Conservation (phyloP, 2,329 filamentous ascomycete genomes). For the Eurotiales sp. region DNA sequence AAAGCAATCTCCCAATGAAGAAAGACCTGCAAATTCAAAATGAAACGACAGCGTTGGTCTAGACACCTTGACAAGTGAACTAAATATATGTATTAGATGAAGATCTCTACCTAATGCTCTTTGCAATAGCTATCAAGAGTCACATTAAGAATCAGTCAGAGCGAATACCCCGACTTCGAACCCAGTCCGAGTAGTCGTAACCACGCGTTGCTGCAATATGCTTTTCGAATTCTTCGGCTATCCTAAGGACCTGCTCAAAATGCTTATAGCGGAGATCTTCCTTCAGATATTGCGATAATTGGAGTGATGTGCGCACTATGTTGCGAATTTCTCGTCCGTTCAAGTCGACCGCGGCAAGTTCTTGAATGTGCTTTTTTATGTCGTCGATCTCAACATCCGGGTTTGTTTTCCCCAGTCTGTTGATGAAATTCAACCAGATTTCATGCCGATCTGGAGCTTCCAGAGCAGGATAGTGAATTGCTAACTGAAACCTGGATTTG, state of each 20-base stretch:
- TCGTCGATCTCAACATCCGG: constrained; percentile 18
- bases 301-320: background rate
- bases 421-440: constrained; percentile 23
- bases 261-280: background rate
- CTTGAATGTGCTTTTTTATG: constrained; percentile 16
- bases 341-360: constrained; percentile 18
- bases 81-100: no score
- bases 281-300: background rate
- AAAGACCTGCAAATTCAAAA: no score
- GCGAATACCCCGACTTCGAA: background rate
- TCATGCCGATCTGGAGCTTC: constrained; percentile 1
- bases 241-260: background rate
- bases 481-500: constrained; percentile 45
- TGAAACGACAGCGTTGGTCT: no score
- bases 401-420: constrained; percentile 16
- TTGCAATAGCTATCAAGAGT: no score
- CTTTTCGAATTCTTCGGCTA: background rate
- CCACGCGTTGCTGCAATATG: background rate
- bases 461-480: constrained; percentile 17
- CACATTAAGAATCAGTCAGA: no score
- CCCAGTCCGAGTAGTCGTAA: background rate
- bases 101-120: no score
- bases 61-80: no score
- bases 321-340: constrained; percentile 30
- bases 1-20: no score